phyloP scores from a whole-genome alignment of 2,329 filamentous ascomycete genomes.

The Aspergillus sp. region DNA sequence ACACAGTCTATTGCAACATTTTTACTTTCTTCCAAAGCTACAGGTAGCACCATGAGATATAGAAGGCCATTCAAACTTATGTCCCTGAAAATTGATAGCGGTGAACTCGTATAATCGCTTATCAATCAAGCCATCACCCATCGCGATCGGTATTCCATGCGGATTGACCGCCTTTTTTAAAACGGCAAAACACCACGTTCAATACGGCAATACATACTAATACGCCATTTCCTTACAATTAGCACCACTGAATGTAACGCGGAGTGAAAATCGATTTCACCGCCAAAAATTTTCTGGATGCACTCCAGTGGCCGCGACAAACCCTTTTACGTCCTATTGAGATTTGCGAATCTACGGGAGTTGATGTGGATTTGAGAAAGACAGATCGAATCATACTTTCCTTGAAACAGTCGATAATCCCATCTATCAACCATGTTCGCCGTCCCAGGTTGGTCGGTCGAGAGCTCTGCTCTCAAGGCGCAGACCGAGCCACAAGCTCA shows the following conservation, averaged over 20 bases:
- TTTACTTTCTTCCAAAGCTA: too few relatives aligned
- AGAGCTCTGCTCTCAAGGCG: constrained; percentile 64
- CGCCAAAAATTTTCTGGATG: constrained; percentile 7
- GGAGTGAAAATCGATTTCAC: not conserved
- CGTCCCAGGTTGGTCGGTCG: constrained; percentile 86
- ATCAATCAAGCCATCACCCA: too few relatives aligned
- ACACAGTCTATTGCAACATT: too few relatives aligned
- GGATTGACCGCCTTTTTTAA: too few relatives aligned
- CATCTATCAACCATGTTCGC: constrained; percentile 65
- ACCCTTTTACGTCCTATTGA: not conserved
- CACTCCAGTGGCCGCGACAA: not conserved
- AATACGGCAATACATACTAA: too few relatives aligned
- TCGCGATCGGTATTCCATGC: too few relatives aligned
- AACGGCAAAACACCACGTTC: too few relatives aligned
- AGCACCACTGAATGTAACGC: not conserved
- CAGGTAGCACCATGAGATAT: too few relatives aligned
- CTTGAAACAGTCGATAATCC: not conserved
- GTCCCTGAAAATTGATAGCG: too few relatives aligned
- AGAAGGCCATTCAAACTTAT: too few relatives aligned
- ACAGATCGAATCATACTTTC: not conserved
- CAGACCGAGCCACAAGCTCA: constrained; percentile 59
- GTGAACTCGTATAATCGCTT: too few relatives aligned
- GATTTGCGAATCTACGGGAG: not conserved
- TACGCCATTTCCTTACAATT: not conserved
- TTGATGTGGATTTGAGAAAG: not conserved